Conservation (phyloP, 2,329 filamentous ascomycete genomes). For the Dichotomopilus funicola region DNA sequence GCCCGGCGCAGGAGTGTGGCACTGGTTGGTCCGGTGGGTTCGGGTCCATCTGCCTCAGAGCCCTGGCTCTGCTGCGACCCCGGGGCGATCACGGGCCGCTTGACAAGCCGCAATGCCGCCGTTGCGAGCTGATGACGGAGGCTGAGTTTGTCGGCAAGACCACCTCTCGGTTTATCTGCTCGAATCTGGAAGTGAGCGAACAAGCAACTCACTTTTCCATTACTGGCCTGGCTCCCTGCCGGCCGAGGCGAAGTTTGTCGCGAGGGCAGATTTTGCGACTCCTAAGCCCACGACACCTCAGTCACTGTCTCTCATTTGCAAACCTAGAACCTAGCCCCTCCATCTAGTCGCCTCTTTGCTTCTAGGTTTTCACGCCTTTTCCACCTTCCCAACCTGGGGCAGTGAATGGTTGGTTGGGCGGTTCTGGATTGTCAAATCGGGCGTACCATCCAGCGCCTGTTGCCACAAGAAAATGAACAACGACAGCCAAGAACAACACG, state of each 20-base stretch:
- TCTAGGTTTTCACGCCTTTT: background rate
- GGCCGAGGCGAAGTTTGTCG: background rate
- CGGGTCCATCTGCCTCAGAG: background rate
- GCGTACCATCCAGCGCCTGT: background rate
- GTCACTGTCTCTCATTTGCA: background rate
- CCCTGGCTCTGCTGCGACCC: background rate
- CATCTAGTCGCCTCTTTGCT: too few relatives aligned
- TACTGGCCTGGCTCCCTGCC: too few relatives aligned
- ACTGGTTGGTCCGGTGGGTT: background rate
- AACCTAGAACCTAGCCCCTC: too few relatives aligned
- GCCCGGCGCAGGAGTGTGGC: background rate
- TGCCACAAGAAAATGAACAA: conserved; percentile 1
- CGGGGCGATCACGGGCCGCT: conserved; percentile 12
- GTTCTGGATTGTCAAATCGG: background rate
- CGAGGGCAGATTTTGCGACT: conserved; percentile 1
- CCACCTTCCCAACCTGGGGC: background rate
- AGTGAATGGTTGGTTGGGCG: background rate
- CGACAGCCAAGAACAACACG: background rate
- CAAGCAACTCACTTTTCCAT: too few relatives aligned
- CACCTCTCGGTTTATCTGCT: background rate
- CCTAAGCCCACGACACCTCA: background rate
- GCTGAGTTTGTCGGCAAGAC: conserved; percentile 13
- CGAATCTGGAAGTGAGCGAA: too few relatives aligned
- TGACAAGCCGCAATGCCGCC: conserved; percentile 2
- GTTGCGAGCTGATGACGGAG: conserved; percentile 11